These are phyloP conservation scores for Aureobasidium sp. DNA, from an alignment of 2,329 filamentous ascomycete species.

Conservation along the genomic window DNA sequence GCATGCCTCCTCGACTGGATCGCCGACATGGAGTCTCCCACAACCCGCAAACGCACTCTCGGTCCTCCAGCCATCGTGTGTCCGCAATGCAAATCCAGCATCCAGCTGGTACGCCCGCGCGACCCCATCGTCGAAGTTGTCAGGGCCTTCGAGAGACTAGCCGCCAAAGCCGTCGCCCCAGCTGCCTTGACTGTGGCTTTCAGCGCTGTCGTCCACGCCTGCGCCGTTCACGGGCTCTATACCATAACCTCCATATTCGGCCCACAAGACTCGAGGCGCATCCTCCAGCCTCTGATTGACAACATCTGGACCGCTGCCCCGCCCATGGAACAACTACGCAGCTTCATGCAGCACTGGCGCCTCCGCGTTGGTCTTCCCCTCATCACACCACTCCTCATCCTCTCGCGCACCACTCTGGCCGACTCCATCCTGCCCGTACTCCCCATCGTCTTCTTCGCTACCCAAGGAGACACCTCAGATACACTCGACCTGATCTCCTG, in stretches of 20 bases:
- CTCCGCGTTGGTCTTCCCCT: conserved; percentile 57
- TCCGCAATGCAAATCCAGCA: conserved; percentile 81
- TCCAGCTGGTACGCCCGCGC: conserved; percentile 66
- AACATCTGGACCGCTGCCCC: conserved; percentile 30
- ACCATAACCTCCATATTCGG: conserved; percentile 62
- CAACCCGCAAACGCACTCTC: conserved; percentile 40
- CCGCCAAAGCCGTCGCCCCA: conserved; percentile 56
- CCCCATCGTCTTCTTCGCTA: conserved; percentile 55
- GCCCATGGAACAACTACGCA: conserved; percentile 21
- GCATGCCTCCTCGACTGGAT: conserved; percentile 87
- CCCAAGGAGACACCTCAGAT: conserved; percentile 40
- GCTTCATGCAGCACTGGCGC: conserved; percentile 38
- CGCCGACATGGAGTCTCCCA: conserved; percentile 69
- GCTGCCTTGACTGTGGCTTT: conserved; percentile 40
- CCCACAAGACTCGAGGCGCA: conserved; percentile 49
- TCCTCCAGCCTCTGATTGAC: conserved; percentile 40
- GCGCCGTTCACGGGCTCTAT: conserved; percentile 53
- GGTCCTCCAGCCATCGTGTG: conserved; percentile 61
- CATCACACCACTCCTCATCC: conserved; percentile 60
- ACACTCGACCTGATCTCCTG: conserved; percentile 50
- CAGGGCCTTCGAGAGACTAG: conserved; percentile 51
- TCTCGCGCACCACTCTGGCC: conserved; percentile 58
- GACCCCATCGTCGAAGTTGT: conserved; percentile 65
- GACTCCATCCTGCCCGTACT: conserved; percentile 58
- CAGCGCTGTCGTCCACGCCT: conserved; percentile 36